Conservation (phyloP, 1,139 yeast species). For the Pichia sp. region DNA sequence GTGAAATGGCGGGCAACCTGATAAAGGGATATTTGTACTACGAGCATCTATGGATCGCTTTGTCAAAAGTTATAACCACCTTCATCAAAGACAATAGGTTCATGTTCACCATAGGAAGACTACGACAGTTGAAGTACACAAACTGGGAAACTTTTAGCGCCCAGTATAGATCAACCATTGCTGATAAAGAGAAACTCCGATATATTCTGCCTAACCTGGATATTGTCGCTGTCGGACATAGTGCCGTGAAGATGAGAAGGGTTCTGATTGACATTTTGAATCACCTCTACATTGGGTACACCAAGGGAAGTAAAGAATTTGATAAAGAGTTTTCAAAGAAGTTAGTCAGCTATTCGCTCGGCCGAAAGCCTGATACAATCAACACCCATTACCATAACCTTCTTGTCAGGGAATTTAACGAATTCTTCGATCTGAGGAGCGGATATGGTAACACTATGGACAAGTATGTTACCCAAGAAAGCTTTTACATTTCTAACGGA, state of each 20-base stretch:
- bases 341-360: neutral
- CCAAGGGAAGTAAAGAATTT: neutral
- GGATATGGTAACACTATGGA: conserved; percentile 7
- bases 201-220: conserved; percentile 1
- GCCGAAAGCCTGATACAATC: conserved; percentile 2
- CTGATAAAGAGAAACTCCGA: conserved; percentile 5
- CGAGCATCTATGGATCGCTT: too few relatives aligned
- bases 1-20: conserved; percentile 5
- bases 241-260: conserved; percentile 2
- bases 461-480: conserved; percentile 14
- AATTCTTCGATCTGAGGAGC: conserved; percentile 10
- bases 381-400: conserved; percentile 15
- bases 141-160: conserved; percentile 4
- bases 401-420: conserved; percentile 16
- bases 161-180: neutral
- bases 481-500: conserved; percentile 2
- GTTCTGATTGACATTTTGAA: conserved; percentile 5
- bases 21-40: conserved; percentile 8
- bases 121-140: neutral
- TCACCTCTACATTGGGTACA: conserved; percentile 4
- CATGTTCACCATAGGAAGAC: too few relatives aligned
- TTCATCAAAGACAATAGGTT: too few relatives aligned
- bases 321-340: neutral
- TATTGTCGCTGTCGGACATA: neutral
- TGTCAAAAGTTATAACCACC: too few relatives aligned